Percentiles rank a stretch among this genome's conserved stretches.
phyloP scores from a whole-genome alignment of 208 protist genomes.

The Leishmania martiniquensis region DNA sequence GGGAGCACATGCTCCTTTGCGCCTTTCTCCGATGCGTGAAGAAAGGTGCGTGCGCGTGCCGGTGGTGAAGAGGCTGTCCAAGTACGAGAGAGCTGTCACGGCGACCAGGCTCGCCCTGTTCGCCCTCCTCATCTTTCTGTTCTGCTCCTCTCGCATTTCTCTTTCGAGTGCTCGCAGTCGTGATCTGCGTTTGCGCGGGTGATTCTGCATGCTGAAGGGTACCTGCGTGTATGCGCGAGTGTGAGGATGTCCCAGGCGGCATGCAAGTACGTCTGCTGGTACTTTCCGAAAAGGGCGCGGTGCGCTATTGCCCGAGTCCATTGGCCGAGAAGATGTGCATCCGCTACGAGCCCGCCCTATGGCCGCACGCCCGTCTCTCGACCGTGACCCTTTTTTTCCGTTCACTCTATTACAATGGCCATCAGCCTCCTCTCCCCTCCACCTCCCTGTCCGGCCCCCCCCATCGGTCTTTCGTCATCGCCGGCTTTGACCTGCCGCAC shows the following conservation, averaged over 20 bases:
- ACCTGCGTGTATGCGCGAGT: not conserved
- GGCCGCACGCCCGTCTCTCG: not conserved
- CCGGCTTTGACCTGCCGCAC: not conserved
- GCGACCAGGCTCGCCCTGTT: not conserved
- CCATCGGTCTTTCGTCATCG: not conserved
- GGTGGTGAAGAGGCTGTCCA: not conserved
- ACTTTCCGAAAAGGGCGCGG: not conserved
- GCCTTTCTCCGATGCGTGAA: not conserved
- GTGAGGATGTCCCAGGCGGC: not conserved
- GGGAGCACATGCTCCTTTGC: not conserved
- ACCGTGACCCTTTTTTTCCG: no score
- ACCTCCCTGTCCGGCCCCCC: not conserved
- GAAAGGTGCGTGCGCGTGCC: not conserved
- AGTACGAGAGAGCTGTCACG: not conserved
- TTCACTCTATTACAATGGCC: slow-evolving; percentile 2
- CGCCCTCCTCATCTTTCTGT: not conserved
- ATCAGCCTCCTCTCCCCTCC: no score
- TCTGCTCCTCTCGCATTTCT: not conserved
- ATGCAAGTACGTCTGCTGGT: not conserved
- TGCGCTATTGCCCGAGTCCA: not conserved
- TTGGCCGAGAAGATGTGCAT: not conserved
- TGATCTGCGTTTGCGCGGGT: not conserved
- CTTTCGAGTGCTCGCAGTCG: not conserved
- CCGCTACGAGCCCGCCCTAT: not conserved
- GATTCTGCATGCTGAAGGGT: not conserved